Percentiles rank a stretch among this genome's conserved stretches.
These are phyloP conservation scores for Yarrowia galli DNA, from an alignment of 1,139 yeast genomes.

Conservation along the genomic window DNA sequence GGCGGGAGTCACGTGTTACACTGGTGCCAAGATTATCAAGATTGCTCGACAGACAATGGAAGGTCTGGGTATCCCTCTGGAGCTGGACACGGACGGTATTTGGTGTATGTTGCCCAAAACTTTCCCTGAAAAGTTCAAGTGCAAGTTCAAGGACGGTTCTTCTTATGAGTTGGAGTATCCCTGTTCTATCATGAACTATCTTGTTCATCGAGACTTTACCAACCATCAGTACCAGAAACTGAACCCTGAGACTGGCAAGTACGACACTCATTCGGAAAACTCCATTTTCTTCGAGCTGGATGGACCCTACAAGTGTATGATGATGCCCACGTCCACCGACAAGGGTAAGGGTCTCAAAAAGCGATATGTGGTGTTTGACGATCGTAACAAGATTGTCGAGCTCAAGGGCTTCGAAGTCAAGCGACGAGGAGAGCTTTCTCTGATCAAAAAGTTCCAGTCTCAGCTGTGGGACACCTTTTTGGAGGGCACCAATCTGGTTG, in stretches of 20 bases:
- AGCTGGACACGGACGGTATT: constrained; percentile 98
- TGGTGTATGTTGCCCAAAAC: constrained; percentile 97
- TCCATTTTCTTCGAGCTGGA: constrained; percentile 98
- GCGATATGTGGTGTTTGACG: constrained; percentile 95
- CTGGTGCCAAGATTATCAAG: constrained; percentile 97
- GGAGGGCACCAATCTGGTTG: constrained; percentile 78
- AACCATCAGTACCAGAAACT: constrained; percentile 94
- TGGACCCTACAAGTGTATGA: constrained; percentile 98
- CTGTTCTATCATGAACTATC: constrained; percentile 93
- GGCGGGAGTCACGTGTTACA: constrained; percentile 99
- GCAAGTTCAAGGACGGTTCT: constrained; percentile 79
- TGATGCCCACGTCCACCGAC: constrained; percentile 94
- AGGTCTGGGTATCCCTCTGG: constrained; percentile 92
- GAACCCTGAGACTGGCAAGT: constrained; percentile 71
- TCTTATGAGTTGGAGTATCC: constrained; percentile 84
- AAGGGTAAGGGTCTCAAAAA: constrained; percentile 97
- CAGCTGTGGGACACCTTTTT: constrained; percentile 91
- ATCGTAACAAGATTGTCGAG: constrained; percentile 93
- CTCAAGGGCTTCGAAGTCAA: constrained; percentile 96
- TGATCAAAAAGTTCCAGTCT: constrained; percentile 93
- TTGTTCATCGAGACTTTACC: constrained; percentile 89
- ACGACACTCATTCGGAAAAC: constrained; percentile 84
- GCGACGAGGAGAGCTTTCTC: constrained; percentile 93
- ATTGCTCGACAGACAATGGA: constrained; percentile 96
- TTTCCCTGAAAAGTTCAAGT: constrained; percentile 86